Percentiles rank a stretch among this genome's conserved stretches.
Conservation (phyloP, 176 grass and related monocot species). For the Ensete ventricosum region DNA sequence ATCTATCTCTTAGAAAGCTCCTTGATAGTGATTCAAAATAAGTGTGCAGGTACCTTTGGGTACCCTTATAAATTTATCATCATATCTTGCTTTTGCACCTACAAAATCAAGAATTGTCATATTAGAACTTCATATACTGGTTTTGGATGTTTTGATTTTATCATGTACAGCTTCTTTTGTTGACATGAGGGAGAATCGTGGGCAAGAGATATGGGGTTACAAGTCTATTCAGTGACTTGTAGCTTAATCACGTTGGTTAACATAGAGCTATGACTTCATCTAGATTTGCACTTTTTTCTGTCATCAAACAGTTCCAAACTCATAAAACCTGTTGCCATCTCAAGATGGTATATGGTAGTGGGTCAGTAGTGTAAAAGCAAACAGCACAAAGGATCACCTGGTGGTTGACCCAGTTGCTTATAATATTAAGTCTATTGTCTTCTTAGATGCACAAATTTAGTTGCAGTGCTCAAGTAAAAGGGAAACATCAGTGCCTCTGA, state of each 20-base stretch:
- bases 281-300: background rate
- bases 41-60: too few species aligned
- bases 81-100: too few species aligned
- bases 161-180: background rate
- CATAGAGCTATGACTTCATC: background rate
- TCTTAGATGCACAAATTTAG: background rate
- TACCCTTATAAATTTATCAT: too few species aligned
- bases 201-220: slow-evolving; percentile 88
- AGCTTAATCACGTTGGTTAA: background rate
- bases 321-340: background rate
- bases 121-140: background rate
- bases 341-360: background rate
- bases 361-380: background rate
- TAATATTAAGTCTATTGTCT: too few species aligned
- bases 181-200: slow-evolving; percentile 80
- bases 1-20: too few species aligned
- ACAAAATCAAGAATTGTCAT: background rate
- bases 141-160: background rate
- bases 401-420: too few species aligned
- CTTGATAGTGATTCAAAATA: too few species aligned
- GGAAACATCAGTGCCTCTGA: background rate
- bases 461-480: background rate
- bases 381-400: too few species aligned
- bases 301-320: background rate
- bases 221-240: slow-evolving; percentile 33